Percentiles rank a stretch among this genome's conserved stretches.
phyloP scores from a whole-genome alignment of 129 eudicot genomes.

The Calendula officinalis region DNA sequence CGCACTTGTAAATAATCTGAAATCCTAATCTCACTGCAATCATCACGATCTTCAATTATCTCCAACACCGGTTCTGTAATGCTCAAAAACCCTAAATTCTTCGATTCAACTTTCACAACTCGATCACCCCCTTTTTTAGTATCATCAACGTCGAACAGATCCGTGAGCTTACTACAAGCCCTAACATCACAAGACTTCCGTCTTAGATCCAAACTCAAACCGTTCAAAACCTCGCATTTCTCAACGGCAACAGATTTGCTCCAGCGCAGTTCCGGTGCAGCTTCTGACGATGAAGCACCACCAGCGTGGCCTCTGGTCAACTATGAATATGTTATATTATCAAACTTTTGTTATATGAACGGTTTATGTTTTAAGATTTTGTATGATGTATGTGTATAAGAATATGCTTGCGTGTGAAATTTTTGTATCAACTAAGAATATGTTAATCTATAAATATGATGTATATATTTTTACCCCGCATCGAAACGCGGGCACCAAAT shows the following conservation, averaged over 20 bases:
- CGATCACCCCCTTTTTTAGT: conserved; percentile 22
- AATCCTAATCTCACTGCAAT: conserved; percentile 32
- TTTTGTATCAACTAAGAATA: no score
- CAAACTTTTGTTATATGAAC: no score
- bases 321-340: no score
- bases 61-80: conserved; percentile 19
- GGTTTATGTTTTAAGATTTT: no score
- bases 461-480: no score
- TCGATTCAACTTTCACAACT: conserved; percentile 48
- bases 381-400: no score
- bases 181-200: conserved; percentile 61
- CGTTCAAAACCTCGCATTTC: conserved; percentile 35
- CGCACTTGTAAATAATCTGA: conserved; percentile 17
- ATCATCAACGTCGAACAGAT: conserved; percentile 36
- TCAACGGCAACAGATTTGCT: conserved; percentile 60
- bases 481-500: no score
- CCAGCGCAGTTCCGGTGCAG: conserved; percentile 62
- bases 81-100: conserved; percentile 51
- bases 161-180: conserved; percentile 28
- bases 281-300: conserved; percentile 9
- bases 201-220: conserved; percentile 44
- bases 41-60: conserved; percentile 16
- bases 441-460: no score
- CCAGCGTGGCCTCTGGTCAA: conserved; percentile 15
- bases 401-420: no score